Conservation (phyloP, 768 basidiomycete genomes). For the Collybia mongolica region DNA sequence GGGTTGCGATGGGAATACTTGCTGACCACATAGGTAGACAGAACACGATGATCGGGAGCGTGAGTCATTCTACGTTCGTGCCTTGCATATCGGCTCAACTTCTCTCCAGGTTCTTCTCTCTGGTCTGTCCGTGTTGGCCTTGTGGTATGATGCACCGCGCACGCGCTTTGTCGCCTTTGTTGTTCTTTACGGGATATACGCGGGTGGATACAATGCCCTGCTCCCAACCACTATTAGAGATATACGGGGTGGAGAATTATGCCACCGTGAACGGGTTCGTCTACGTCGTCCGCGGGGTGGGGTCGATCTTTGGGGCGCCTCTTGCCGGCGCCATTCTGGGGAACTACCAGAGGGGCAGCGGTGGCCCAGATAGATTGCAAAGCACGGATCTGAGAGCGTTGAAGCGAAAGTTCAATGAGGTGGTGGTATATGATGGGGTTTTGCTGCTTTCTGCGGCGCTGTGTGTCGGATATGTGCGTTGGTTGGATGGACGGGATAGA, state of each 20-base stretch:
- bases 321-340: slow-evolving; percentile 40
- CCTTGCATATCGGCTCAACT: not conserved
- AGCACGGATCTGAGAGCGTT: slow-evolving; percentile 7
- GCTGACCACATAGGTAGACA: slow-evolving; percentile 42
- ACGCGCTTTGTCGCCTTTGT: slow-evolving; percentile 37
- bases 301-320: slow-evolving; percentile 39
- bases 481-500: slow-evolving; percentile 39
- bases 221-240: slow-evolving; percentile 42
- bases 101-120: slow-evolving; percentile 36
- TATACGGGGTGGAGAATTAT: slow-evolving; percentile 43
- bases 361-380: not conserved
- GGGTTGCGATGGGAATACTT: slow-evolving; percentile 37
- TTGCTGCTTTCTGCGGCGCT: slow-evolving; percentile 32
- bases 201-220: slow-evolving; percentile 44
- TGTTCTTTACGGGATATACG: slow-evolving; percentile 39
- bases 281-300: slow-evolving; percentile 41
- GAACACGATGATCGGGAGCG: slow-evolving; percentile 40
- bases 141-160: slow-evolving; percentile 40
- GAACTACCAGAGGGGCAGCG: slow-evolving; percentile 20
- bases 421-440: slow-evolving; percentile 35
- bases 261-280: slow-evolving; percentile 38
- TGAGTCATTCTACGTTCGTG: slow-evolving; percentile 13
- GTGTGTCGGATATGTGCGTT: slow-evolving; percentile 39
- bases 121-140: slow-evolving; percentile 33
- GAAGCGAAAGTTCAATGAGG: slow-evolving; percentile 30